phyloP scores from a whole-genome alignment of 2,329 filamentous ascomycete species.

The Fusarium torreyae region DNA sequence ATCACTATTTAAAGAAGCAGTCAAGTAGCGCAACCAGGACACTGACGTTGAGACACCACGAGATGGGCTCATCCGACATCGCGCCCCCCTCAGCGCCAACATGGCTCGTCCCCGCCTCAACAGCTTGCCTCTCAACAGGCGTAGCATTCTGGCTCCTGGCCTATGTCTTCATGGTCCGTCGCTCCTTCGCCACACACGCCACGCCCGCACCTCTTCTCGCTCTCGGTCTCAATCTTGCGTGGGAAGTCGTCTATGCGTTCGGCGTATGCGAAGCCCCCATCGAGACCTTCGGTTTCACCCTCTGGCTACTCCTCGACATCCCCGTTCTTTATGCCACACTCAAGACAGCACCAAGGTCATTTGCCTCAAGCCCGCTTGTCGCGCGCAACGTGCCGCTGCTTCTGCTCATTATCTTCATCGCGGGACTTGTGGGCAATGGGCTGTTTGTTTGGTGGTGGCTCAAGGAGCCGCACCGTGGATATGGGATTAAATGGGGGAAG shows the following conservation, averaged over 20 bases:
- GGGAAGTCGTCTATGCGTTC: constrained; percentile 66
- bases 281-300: constrained; percentile 61
- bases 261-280: constrained; percentile 61
- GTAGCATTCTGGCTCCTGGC: constrained; percentile 59
- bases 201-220: constrained; percentile 66
- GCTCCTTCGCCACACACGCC: constrained; percentile 62
- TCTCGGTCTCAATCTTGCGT: constrained; percentile 65
- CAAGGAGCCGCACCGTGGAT: constrained; percentile 57
- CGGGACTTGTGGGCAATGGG: constrained; percentile 58
- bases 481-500: constrained; percentile 63
- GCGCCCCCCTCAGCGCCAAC: constrained; percentile 54
- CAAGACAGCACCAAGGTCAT: constrained; percentile 61
- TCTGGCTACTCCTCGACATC: constrained; percentile 66
- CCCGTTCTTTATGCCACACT: constrained; percentile 63
- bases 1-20: no score
- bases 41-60: background rate
- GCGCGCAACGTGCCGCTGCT: constrained; percentile 59
- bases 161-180: constrained; percentile 64
- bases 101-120: constrained; percentile 58
- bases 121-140: constrained; percentile 55
- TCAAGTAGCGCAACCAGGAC: background rate
- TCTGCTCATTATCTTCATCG: constrained; percentile 54
- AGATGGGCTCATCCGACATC: constrained; percentile 59
- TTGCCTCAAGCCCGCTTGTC: constrained; percentile 59
- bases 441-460: constrained; percentile 65